Evolutionary conservation across 352 stramenopile species (phyloP).

Genomic region (Elongisporangium anandrum): DNA sequence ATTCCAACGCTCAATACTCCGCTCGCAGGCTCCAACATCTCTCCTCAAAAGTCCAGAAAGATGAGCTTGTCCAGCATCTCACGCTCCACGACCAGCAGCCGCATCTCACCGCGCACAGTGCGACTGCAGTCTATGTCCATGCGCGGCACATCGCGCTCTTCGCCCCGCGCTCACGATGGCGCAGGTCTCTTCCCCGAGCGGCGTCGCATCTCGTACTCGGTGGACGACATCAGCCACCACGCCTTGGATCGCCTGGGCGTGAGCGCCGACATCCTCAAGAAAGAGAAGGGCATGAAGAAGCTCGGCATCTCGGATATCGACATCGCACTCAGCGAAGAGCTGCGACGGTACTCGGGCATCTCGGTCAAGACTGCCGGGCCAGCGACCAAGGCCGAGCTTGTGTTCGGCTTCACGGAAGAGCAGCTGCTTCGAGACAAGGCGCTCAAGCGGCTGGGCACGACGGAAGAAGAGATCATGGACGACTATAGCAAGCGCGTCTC

Average conservation of each 20-base stretch:
- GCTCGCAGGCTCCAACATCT: neutral
- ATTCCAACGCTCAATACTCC: neutral
- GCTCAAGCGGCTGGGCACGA: constrained; percentile 50
- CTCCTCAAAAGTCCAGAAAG: neutral
- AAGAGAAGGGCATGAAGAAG: constrained; percentile 78
- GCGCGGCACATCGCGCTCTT: neutral
- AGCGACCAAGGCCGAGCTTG: constrained; percentile 43
- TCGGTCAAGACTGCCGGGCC: constrained; percentile 17
- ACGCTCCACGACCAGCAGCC: neutral
- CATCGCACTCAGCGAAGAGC: constrained; percentile 42
- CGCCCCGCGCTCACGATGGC: constrained; percentile 3
- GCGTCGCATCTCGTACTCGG: constrained; percentile 22
- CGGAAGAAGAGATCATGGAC: constrained; percentile 60
- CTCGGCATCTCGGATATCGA: constrained; percentile 65
- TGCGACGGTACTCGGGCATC: constrained; percentile 49
- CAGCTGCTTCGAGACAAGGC: constrained; percentile 55
- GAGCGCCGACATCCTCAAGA: constrained; percentile 54
- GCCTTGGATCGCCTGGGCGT: constrained; percentile 55
- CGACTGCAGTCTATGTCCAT: neutral
- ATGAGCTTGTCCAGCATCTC: neutral
- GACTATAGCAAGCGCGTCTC: constrained; percentile 52
- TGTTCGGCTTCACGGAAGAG: constrained; percentile 63
- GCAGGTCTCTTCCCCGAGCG: neutral
- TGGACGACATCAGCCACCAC: constrained; percentile 34
- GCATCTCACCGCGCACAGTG: neutral